Conservation (phyloP, 2,329 filamentous ascomycete genomes). For the Penicillium glabrum region DNA sequence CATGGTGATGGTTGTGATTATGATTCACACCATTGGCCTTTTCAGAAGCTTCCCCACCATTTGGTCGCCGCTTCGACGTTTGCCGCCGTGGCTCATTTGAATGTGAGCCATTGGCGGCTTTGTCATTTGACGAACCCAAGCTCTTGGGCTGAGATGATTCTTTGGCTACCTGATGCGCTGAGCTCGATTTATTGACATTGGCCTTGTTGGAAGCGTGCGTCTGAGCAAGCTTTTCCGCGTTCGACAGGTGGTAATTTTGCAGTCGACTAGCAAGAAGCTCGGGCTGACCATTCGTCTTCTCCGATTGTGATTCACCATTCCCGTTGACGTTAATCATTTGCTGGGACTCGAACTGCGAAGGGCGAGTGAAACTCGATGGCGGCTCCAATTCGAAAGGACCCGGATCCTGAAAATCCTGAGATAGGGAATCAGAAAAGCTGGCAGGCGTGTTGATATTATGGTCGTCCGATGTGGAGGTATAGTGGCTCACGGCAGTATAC, state of each 20-base stretch:
- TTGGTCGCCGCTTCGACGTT: conserved; percentile 33
- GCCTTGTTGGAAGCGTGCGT: conserved; percentile 24
- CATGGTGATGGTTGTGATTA: conserved; percentile 18
- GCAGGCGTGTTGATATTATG: conserved; percentile 37
- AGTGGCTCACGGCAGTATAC: conserved; percentile 38
- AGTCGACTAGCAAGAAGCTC: conserved; percentile 39
- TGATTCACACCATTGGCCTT: conserved; percentile 35
- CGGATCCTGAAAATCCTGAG: conserved; percentile 39
- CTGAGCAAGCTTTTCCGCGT: conserved; percentile 23
- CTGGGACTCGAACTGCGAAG: conserved; percentile 24
- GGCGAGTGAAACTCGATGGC: conserved; percentile 25
- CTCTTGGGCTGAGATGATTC: conserved; percentile 30
- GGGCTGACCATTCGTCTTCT: conserved; percentile 27
- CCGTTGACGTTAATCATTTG: conserved; percentile 13
- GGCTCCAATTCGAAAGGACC: conserved; percentile 38
- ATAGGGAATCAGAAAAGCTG: conserved; percentile 39
- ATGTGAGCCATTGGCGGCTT: conserved; percentile 20
- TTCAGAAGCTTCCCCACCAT: conserved; percentile 32
- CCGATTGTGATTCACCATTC: conserved; percentile 14
- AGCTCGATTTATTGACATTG: conserved; percentile 21
- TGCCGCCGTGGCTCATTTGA: conserved; percentile 32
- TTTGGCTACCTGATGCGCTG: conserved; percentile 22
- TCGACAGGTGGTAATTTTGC: conserved; percentile 39
- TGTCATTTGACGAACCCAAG: conserved; percentile 25
- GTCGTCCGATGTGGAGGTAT: conserved; percentile 43